Evolutionary conservation across 2,329 filamentous ascomycete species (phyloP).

Genomic region (Dothistroma septosporum): DNA sequence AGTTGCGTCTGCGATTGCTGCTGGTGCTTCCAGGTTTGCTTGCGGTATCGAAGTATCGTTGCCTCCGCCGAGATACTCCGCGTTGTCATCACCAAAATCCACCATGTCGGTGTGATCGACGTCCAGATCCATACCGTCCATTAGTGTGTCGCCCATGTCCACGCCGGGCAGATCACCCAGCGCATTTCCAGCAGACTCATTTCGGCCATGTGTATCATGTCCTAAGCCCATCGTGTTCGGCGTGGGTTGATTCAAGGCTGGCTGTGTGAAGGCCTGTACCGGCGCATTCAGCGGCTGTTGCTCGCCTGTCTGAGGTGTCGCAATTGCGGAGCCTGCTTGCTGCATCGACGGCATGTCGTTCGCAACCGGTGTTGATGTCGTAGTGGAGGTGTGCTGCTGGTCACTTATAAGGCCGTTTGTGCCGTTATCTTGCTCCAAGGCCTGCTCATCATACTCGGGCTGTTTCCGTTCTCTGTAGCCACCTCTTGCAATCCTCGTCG

Average conservation of each 20-base stretch:
- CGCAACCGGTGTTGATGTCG: conserved; percentile 56
- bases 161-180: conserved; percentile 17
- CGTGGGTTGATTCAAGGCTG: not conserved
- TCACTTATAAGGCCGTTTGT: conserved; percentile 8
- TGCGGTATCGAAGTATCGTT: not conserved
- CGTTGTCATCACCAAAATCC: conserved; percentile 16
- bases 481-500: conserved; percentile 33
- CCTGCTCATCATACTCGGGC: conserved; percentile 11
- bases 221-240: not conserved
- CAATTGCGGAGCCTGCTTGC: not conserved
- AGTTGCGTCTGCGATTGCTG: not conserved
- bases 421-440: conserved; percentile 10
- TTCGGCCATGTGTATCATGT: not conserved
- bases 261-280: conserved; percentile 3
- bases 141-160: conserved; percentile 19
- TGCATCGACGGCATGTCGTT: conserved; percentile 2
- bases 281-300: conserved; percentile 1
- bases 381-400: conserved; percentile 9
- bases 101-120: conserved; percentile 13
- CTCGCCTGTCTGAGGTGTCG: not conserved
- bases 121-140: conserved; percentile 28
- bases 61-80: not conserved
- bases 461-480: conserved; percentile 33
- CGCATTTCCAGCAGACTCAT: conserved; percentile 38
- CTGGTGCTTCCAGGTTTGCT: not conserved